Evolutionary conservation across 352 stramenopile species (phyloP).

Genomic region (Thraustochytrium sp.): DNA sequence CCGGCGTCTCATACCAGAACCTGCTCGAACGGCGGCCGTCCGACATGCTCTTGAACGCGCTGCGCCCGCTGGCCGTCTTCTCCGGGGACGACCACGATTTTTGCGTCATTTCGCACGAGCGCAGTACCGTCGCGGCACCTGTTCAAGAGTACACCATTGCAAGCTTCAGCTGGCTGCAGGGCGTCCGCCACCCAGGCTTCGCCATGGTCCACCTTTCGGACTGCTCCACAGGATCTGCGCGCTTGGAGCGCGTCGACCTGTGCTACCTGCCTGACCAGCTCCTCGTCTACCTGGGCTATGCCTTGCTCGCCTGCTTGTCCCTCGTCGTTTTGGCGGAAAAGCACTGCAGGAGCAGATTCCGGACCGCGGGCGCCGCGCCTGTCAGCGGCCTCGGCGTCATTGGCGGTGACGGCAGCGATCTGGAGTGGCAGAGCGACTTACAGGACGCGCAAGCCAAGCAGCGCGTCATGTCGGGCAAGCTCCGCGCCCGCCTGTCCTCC

Average conservation of each 20-base stretch:
- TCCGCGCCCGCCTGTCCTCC: too few species aligned
- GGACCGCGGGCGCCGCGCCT: too few species aligned
- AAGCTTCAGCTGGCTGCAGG: conserved; percentile 18
- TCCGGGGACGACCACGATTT: not conserved
- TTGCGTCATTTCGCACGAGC: not conserved
- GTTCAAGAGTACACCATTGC: not conserved
- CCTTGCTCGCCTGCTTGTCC: not conserved
- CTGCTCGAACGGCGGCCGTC: not conserved
- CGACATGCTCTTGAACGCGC: not conserved
- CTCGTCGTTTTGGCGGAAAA: not conserved
- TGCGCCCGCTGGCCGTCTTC: not conserved
- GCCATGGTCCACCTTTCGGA: not conserved
- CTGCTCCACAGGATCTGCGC: not conserved
- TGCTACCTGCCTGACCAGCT: not conserved
- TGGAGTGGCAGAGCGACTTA: too few species aligned
- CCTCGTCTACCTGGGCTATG: not conserved
- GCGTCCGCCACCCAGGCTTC: not conserved
- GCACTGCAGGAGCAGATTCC: too few species aligned
- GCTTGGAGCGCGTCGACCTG: not conserved
- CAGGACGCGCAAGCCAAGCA: too few species aligned
- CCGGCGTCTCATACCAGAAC: not conserved
- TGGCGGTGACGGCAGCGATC: too few species aligned
- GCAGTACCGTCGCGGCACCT: not conserved
- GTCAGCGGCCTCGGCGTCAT: too few species aligned
- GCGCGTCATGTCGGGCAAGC: too few species aligned